Evolutionary conservation across 345 rosid species (phyloP), one percentile per base, ranked within the genome.

Genomic region (Theobroma cacao): DNA sequence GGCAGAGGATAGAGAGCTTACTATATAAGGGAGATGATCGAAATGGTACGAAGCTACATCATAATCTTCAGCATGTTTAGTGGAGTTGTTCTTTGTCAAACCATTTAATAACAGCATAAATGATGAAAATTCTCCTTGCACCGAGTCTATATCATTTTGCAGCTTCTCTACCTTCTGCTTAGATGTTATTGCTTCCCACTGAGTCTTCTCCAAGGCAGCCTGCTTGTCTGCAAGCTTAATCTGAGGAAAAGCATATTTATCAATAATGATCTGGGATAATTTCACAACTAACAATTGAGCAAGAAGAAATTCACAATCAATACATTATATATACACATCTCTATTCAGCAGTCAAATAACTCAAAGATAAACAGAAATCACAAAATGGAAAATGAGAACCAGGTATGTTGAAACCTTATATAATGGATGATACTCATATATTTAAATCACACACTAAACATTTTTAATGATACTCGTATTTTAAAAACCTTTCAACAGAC

Each of bases 201-300:
- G 98, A 47, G 85, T 81, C 89, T 91, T 97, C 77, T 97, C 99
- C 56, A 94, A 83, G 14, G 94, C 91, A 47, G 99, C 99, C 85
- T 94, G 98, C 88, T 82, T 96, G 87, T 96, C 99, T 43, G 98
- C 99, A 78, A 94, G 98, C 84, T 92, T 91, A 76, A 96, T 85
- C 98, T 90, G 90, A 67, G 36, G 61, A 75, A 30, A 80, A 34
- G 10, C 24, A 20, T 5, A 72, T 13, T 33, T 52, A 52, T 72
- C 75, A 31, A 72, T 52, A 33, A 33, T 1, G 28, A 33, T 20
- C 31, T 18, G 30, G 59, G 28, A n/a, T n/a, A n/a, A n/a, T n/a
- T n/a, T n/a, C n/a, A n/a, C n/a, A n/a, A n/a, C n/a, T n/a, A n/a
- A n/a, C n/a, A n/a, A n/a, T n/a, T n/a, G n/a, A 30, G 24, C 33